Percentiles rank a stretch among this genome's conserved stretches.
Evolutionary conservation across 331 rosid genomes (phyloP).

Genomic region (Spiraea crenata): DNA sequence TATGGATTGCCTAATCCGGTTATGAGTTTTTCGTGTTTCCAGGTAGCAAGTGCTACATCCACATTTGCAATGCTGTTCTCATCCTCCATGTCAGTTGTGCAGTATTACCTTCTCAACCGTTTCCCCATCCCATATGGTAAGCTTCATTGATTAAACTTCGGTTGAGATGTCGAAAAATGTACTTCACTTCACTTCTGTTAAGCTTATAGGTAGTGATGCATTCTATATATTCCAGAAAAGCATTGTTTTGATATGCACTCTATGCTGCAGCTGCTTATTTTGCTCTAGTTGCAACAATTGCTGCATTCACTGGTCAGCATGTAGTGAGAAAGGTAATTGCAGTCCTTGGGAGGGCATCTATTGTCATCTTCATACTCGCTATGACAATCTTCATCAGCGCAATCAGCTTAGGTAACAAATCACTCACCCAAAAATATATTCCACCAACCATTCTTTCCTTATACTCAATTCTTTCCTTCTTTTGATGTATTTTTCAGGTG

Average conservation of each 20-base stretch:
- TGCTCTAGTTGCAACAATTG: slow-evolving; percentile 57
- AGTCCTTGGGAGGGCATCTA: slow-evolving; percentile 64
- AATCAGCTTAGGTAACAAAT: slow-evolving; percentile 60
- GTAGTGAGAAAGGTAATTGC: slow-evolving; percentile 68
- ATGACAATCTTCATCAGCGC: slow-evolving; percentile 69
- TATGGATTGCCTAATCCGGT: too few species aligned
- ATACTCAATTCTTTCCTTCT: background rate
- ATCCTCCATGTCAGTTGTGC: slow-evolving; percentile 83
- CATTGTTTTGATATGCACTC: background rate
- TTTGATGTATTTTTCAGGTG: slow-evolving; percentile 41
- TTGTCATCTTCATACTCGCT: slow-evolving; percentile 71
- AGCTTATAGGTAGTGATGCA: background rate
- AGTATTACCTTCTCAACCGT: slow-evolving; percentile 66
- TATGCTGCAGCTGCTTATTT: slow-evolving; percentile 61
- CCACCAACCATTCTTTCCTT: background rate
- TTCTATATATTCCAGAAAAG: background rate
- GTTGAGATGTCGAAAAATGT: too few species aligned
- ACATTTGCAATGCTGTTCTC: slow-evolving; percentile 75
- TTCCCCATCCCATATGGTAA: slow-evolving; percentile 82
- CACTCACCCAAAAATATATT: background rate
- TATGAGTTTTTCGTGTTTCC: slow-evolving; percentile 4
- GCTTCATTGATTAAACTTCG: slow-evolving; percentile 10
- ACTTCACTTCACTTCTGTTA: too few species aligned
- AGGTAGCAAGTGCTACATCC: slow-evolving; percentile 87
- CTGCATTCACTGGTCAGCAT: slow-evolving; percentile 73